These are phyloP conservation scores for Podospora pseudoanserina DNA, from an alignment of 495 filamentous ascomycete species.

Conservation along the genomic window DNA sequence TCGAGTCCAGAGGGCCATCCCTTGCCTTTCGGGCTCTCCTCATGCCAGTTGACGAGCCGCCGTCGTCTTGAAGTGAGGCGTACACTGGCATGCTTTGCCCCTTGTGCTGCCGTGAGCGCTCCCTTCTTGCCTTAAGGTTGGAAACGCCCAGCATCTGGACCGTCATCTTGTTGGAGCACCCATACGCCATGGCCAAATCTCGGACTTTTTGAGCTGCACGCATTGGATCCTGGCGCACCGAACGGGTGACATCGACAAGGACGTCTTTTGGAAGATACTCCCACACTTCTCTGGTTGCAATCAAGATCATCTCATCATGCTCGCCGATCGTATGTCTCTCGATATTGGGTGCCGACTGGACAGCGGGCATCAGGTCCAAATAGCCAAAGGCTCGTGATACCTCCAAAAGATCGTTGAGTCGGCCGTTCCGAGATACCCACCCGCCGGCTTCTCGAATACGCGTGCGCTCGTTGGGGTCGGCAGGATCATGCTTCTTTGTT, in stretches of 20 bases:
- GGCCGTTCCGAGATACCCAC: conserved; percentile 90
- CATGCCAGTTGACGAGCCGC: conserved; percentile 54
- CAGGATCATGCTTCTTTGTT: conserved; percentile 89
- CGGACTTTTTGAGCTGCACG: conserved; percentile 91
- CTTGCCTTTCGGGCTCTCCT: conserved; percentile 59
- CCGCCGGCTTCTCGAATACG: conserved; percentile 93
- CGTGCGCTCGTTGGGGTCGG: conserved; percentile 73
- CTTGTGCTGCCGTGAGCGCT: conserved; percentile 62
- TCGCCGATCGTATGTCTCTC: conserved; percentile 75
- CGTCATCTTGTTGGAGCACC: conserved; percentile 91
- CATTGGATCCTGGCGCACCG: conserved; percentile 84
- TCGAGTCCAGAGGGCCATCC: conserved; percentile 72
- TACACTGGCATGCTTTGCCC: conserved; percentile 78
- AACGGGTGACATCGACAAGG: conserved; percentile 84
- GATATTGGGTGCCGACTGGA: conserved; percentile 87
- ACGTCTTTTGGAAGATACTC: conserved; percentile 84
- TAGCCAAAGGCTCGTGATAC: conserved; percentile 95
- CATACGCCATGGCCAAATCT: conserved; percentile 93
- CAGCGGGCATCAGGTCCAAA: conserved; percentile 83
- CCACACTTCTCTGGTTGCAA: conserved; percentile 92
- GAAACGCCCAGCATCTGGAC: conserved; percentile 94
- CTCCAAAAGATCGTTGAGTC: conserved; percentile 83
- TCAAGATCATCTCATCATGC: conserved; percentile 87
- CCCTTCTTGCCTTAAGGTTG: conserved; percentile 75
- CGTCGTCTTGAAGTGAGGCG: conserved; percentile 65